Evolutionary conservation across 192 early-diverging fungal genomes (phyloP), one percentile per base, ranked within the genome.

Genomic region (Entomortierella beljakovae): DNA sequence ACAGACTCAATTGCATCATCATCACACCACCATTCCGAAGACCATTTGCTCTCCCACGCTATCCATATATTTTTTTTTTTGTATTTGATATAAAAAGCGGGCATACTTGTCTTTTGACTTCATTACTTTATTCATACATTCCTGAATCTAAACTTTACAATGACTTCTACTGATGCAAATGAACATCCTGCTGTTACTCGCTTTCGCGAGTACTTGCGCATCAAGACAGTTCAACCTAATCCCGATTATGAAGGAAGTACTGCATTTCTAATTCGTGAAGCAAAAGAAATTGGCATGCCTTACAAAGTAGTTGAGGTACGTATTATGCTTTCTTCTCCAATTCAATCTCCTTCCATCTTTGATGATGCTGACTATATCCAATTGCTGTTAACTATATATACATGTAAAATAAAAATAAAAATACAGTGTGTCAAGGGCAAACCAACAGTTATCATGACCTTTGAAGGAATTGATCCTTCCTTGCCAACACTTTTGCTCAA

Each of bases 141-240:
- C 40, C 54, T n/a, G 2, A 37, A 10, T 3, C 34, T 23, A 13
- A 68, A 5, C 20, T 16, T 23, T 38, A 64, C 22, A 25, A 74
- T 74, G 71, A 54, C 63, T 51, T 16, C n/a, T 18, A 33, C 0
- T 57, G 57, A 64, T 31, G 32, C 67, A 0, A 51, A 59, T 16
- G 88, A 89, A 79, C 81, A 86, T 66, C 83, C 86, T 6, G 83
- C 86, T 52, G 88, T 90, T n/a, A 71, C 83, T 31, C 83, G 90
- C 33, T 96, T 96, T 79, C 88, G 90, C 68, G 90, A 92, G 64
- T 96, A 94, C 74, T 86, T 96, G 70, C 89, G 88, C 48, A 93
- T 95, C 83, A 92, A 93, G 68, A 95, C 95, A 0, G 87, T 94
- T 35, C 95, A 96, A 65, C 95, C 95, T 9, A 86, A 81, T 15